Conservation (phyloP, 768 basidiomycete genomes). For the Suillus hirtellus region DNA sequence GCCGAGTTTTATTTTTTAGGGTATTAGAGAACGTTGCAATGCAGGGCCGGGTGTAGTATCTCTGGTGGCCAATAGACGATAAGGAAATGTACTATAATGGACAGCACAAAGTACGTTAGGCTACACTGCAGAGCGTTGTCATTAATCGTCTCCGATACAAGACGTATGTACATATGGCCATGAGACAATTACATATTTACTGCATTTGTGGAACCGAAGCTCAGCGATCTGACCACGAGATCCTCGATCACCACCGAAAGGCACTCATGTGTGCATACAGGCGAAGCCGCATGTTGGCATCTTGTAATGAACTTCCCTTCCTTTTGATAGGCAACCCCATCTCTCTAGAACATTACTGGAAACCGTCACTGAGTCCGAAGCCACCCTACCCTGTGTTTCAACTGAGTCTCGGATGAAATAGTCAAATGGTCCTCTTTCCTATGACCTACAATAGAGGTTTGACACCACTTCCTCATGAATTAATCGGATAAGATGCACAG, state of each 20-base stretch:
- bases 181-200: conserved; percentile 18
- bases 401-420: too few species aligned
- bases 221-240: too few species aligned
- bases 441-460: too few species aligned
- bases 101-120: conserved; percentile 12
- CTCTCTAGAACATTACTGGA: too few species aligned
- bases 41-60: conserved; percentile 32
- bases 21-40: conserved; percentile 27
- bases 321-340: too few species aligned
- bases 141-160: conserved; percentile 4
- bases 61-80: conserved; percentile 16
- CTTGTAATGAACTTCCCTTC: neutral
- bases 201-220: conserved; percentile 29
- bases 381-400: too few species aligned
- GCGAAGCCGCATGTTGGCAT: neutral
- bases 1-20: conserved; percentile 27
- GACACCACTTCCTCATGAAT: too few species aligned
- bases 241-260: neutral
- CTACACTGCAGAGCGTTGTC: neutral
- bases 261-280: conserved; percentile 5
- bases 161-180: neutral
- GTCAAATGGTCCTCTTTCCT: too few species aligned
- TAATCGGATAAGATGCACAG: too few species aligned
- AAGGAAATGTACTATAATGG: conserved; percentile 10
- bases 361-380: too few species aligned